These are phyloP conservation scores for Mariannaea sp. DNA, from an alignment of 2,329 filamentous ascomycete genomes.

Conservation along the genomic window DNA sequence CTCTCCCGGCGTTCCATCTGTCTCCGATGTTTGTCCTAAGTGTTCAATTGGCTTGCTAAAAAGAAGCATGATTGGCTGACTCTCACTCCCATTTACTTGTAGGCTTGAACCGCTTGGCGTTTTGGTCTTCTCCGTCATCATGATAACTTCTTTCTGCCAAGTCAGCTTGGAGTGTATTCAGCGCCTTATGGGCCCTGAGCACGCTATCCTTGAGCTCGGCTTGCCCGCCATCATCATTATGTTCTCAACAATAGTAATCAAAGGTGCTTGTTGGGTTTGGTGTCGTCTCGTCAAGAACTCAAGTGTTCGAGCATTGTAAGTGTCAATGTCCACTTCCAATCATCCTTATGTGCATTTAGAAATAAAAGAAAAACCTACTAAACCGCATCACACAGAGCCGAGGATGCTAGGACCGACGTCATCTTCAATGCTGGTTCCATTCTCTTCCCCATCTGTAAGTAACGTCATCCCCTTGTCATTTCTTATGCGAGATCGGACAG, in stretches of 20 bases:
- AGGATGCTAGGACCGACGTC: slow-evolving; percentile 70
- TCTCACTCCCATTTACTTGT: no score
- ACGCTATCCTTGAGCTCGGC: slow-evolving; percentile 72
- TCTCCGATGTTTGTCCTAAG: no score
- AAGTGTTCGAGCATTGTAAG: slow-evolving; percentile 76
- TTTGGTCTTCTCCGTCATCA: slow-evolving; percentile 81
- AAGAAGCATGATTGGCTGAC: slow-evolving; percentile 28
- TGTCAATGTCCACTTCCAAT: no score
- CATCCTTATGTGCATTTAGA: no score
- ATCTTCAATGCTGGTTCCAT: slow-evolving; percentile 92
- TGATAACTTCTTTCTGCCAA: slow-evolving; percentile 84
- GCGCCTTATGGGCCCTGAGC: slow-evolving; percentile 64
- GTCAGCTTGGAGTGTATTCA: slow-evolving; percentile 73
- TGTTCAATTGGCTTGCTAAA: neutral
- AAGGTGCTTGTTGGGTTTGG: slow-evolving; percentile 84
- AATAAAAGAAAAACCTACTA: no score
- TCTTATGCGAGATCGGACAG: slow-evolving; percentile 12
- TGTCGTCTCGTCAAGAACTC: slow-evolving; percentile 85
- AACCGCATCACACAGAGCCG: slow-evolving; percentile 43
- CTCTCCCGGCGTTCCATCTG: no score
- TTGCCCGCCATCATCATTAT: slow-evolving; percentile 78
- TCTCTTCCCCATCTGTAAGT: slow-evolving; percentile 74
- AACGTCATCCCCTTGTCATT: neutral
- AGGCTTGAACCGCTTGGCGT: slow-evolving; percentile 80
- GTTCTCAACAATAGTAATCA: slow-evolving; percentile 79